Evolutionary conservation across 2,329 filamentous ascomycete genomes (phyloP).

Genomic region (Beauveria rudraprayagi): DNA sequence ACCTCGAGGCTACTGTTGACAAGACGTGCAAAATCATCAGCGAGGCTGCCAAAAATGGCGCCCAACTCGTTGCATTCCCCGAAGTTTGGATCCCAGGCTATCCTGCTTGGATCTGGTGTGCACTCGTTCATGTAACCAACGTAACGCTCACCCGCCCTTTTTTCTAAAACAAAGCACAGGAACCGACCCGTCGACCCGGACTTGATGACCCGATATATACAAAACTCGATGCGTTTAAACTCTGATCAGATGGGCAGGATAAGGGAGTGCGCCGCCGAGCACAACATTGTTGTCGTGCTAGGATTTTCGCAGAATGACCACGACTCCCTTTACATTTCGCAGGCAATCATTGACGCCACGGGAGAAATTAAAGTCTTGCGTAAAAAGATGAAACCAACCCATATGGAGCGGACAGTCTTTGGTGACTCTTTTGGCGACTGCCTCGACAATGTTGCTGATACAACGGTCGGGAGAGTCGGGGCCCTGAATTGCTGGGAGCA

Average conservation of each 20-base stretch:
- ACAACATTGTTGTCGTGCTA: slow-evolving; percentile 44
- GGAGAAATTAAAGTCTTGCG: slow-evolving; percentile 44
- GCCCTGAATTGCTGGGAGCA: slow-evolving; percentile 50
- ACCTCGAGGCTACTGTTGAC: slow-evolving; percentile 43
- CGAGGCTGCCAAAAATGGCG: slow-evolving; percentile 42
- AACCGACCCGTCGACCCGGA: too few species aligned
- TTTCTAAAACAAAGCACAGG: background rate
- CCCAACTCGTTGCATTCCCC: slow-evolving; percentile 46
- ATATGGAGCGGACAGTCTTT: slow-evolving; percentile 47
- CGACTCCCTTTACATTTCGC: slow-evolving; percentile 44
- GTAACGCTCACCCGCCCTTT: too few species aligned
- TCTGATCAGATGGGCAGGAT: slow-evolving; percentile 48
- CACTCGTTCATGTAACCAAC: too few species aligned
- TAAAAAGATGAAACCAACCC: slow-evolving; percentile 50
- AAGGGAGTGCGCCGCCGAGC: slow-evolving; percentile 36
- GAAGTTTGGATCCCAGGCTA: slow-evolving; percentile 34
- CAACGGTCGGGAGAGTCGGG: slow-evolving; percentile 41
- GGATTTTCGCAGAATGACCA: slow-evolving; percentile 47
- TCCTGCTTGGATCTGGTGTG: too few species aligned
- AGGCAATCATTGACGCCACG: slow-evolving; percentile 41
- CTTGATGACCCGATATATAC: slow-evolving; percentile 15
- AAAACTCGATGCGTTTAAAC: slow-evolving; percentile 41
- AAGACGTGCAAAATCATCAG: slow-evolving; percentile 46
- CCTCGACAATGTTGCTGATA: slow-evolving; percentile 39
- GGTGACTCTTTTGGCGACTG: slow-evolving; percentile 47